Base-by-base conservation (phyloP, 2,329 filamentous ascomycete genomes). In the Penicillium capsulatum region DNA sequence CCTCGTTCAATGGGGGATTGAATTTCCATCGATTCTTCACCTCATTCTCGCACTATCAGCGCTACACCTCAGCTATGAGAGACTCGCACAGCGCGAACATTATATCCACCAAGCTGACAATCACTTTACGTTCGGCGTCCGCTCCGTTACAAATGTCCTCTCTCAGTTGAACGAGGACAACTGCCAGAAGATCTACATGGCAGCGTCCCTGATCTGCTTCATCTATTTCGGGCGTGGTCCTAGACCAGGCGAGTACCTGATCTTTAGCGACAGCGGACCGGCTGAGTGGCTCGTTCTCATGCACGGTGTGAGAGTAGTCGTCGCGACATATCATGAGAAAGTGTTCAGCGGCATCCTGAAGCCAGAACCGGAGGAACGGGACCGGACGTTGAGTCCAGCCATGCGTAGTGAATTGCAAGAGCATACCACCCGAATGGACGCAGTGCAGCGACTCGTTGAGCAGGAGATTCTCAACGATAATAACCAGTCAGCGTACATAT, bases 121-220 rank as follows among this genome's bases (percentile, higher is more conserved):
- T 3, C 61, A 64, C 39, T 65, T 64, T 26, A 63, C 56, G 0
- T 63, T 64, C 30, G 61, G 61, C 1, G 45, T 65, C 1, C 56
- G 49, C 13, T 62, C 58, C 2, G 60, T 65, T 0, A 62, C 58
- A 0, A 33, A 51, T 2, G 49, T 64, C 0, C 40, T 65, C 3
- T 45, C 57, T 0, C 39, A 51, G 10, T 35, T 64, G 0, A 42
- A 58, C 27, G 36, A 37, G 1, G 49, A 49, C 1, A 64, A 57
- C 26, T 63, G 61, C 15, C 61, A 65, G 26, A 40, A 46, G 7
- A 48, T 64, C 8, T 65, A 64, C 40, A 57, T 63, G 17, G 52
- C 61, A 0, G 52, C 60, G 0, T 45, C 54, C 7, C 20, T 65
- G 26, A 55, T 65, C 11, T 63, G 60, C 31, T 49, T 65, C 15